Percentiles rank a stretch among this genome's conserved stretches.
Conservation (phyloP, 2,329 filamentous ascomycete genomes). For the Epichloe scottii region DNA sequence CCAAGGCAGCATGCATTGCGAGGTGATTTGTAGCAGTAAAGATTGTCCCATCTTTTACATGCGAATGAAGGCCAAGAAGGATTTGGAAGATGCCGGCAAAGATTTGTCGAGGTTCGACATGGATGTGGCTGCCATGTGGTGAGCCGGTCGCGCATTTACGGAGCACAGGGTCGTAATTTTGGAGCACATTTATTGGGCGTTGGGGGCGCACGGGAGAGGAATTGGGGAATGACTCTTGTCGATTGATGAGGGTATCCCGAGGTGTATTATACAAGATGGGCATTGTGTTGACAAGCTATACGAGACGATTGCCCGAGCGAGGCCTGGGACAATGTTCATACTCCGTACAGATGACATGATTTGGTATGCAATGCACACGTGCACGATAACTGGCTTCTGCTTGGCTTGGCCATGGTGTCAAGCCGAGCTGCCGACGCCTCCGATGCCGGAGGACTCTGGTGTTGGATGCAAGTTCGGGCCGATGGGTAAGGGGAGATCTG, state of each 20-base stretch:
- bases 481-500: constrained; percentile 1
- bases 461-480: not conserved
- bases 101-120: constrained; percentile 83
- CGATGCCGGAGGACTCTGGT: not conserved
- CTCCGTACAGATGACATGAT: too few relatives aligned
- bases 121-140: constrained; percentile 59
- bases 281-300: not conserved
- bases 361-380: too few relatives aligned
- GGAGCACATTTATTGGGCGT: not conserved
- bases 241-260: not conserved
- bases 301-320: not conserved
- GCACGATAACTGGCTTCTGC: too few relatives aligned
- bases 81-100: constrained; percentile 87
- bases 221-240: not conserved
- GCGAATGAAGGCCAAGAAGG: constrained; percentile 99
- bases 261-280: not conserved
- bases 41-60: constrained; percentile 74
- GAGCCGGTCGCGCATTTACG: not conserved
- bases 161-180: not conserved
- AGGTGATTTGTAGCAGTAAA: constrained; percentile 73
- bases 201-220: not conserved
- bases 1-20: constrained; percentile 73
- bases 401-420: not conserved
- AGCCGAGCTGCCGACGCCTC: not conserved
- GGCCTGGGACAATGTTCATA: too few relatives aligned